Base-by-base conservation (phyloP, 2,329 filamentous ascomycete species). In the Ophiostoma ulmi region DNA sequence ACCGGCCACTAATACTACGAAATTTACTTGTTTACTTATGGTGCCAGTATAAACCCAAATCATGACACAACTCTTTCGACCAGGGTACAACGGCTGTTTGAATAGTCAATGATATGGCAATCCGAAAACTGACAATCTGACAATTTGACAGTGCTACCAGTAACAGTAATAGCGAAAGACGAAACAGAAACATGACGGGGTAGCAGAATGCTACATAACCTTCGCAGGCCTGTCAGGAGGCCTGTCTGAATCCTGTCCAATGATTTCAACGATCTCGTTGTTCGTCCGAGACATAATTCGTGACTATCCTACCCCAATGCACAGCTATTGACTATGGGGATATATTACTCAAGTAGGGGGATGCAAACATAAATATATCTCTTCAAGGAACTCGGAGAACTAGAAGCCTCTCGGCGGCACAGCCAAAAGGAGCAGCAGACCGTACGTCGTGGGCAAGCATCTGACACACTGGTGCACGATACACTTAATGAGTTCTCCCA, bases 371-470 rank as follows among this genome's bases (percentile, higher is more conserved):
- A n/a, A 17, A 48, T 1, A 39, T 39, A 8, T 20, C 6, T 8
- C 17, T 48, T 14, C 44, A 20, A n/a, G 14, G 17, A 48, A 5
- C 14, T 20, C 14, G n/a, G 22, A 58, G 52, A 58, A 13, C 44
- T 17, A 58, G 52, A 26, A 7, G 52, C 22, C 52, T 26, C 26
- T 63, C 58, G 58, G 58, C 58, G 58, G 6, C 58, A 63, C 58
- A 63, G 26, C 58, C 58, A 20, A 63, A 63, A 63, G n/a, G 22
- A 63, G 58, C 26, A 63, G 26, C 52, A 58, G 52, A 58, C 52
- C 52, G 52, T 48, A 26, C 10, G 22, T 14, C n/a, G 22, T 26
- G 5, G 58, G 35, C 58, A 63, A 26, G 58, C 26, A 63, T 63
- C 13, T 63, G 58, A 17, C 58, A 63, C 26, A 31, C 58, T 58